Conservation (phyloP, 1,284 basidiomycete genomes). For the Exobasidium rhododendri region DNA sequence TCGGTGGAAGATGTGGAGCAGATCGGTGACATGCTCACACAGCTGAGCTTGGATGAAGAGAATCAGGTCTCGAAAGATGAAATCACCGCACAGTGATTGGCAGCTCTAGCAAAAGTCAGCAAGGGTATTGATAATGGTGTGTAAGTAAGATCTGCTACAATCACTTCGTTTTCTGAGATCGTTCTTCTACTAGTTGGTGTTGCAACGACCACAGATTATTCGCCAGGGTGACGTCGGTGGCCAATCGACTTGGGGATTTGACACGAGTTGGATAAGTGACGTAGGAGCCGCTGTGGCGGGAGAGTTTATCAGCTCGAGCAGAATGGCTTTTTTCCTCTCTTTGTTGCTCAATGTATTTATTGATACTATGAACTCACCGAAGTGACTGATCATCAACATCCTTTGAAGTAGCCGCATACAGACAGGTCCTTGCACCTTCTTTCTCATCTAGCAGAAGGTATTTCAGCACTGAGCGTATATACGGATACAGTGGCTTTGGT, state of each 20-base stretch:
- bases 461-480: neutral
- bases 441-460: neutral
- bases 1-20: conserved; percentile 39
- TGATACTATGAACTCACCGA: neutral
- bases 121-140: neutral
- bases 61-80: neutral
- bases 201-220: neutral
- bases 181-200: neutral
- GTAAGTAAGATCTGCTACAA: neutral
- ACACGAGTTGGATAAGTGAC: neutral
- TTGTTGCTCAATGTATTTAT: too few species aligned
- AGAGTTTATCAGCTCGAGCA: too few species aligned
- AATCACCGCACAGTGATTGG: neutral
- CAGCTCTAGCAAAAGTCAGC: neutral
- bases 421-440: conserved; percentile 8
- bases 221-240: neutral
- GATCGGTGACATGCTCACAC: neutral
- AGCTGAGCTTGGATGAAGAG: conserved; percentile 4
- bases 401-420: conserved; percentile 5
- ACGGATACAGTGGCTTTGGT: neutral
- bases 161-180: neutral
- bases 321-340: too few species aligned
- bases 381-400: neutral
- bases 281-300: neutral
- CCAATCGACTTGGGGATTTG: neutral